Percentiles rank a stretch among this genome's conserved stretches.
phyloP scores from a whole-genome alignment of 495 filamentous ascomycete species.

The Aspergillus biplanus region DNA sequence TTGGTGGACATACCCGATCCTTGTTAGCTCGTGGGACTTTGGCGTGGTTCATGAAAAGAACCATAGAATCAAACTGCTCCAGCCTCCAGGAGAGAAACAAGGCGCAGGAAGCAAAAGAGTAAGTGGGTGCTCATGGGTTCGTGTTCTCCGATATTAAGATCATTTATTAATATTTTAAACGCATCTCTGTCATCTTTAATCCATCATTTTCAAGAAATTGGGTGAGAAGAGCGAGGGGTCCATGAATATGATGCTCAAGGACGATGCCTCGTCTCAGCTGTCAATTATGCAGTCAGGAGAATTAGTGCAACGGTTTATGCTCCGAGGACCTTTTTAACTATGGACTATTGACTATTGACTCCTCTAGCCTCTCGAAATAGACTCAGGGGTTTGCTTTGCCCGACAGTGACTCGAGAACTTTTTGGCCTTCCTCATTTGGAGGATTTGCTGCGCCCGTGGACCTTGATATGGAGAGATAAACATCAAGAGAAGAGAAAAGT shows the following conservation, averaged over 20 bases:
- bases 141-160: not conserved
- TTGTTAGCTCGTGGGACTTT: slow-evolving; percentile 10
- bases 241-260: not conserved
- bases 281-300: slow-evolving; percentile 7
- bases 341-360: slow-evolving; percentile 7
- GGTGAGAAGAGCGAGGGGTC: not conserved
- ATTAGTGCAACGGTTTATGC: slow-evolving; percentile 15
- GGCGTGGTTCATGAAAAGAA: slow-evolving; percentile 15
- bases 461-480: not conserved
- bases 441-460: not conserved
- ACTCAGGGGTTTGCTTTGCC: slow-evolving; percentile 9
- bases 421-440: not conserved
- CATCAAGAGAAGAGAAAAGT: too few species aligned
- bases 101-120: not conserved
- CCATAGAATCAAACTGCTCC: too few species aligned
- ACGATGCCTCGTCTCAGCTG: slow-evolving; percentile 4
- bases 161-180: not conserved
- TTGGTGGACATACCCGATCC: slow-evolving; percentile 19
- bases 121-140: not conserved
- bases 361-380: not conserved
- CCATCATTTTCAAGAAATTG: not conserved
- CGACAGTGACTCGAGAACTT: not conserved
- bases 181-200: not conserved
- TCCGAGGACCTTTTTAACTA: slow-evolving; percentile 13
- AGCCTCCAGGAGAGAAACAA: not conserved